Evolutionary conservation across 805 yeast species (phyloP).

Genomic region (Saturnispora sekii): DNA sequence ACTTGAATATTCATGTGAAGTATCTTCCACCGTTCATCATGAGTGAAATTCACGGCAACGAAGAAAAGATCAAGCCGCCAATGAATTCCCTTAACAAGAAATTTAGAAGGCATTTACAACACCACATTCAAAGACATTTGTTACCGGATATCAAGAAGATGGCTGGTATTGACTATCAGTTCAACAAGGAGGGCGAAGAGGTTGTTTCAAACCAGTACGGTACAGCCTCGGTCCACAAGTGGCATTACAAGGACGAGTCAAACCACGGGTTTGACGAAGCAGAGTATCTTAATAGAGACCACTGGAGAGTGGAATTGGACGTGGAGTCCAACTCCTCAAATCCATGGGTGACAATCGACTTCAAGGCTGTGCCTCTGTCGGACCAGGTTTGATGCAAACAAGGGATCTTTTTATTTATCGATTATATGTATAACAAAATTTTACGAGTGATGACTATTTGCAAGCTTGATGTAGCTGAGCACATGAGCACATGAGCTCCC

Average conservation of each 20-base stretch:
- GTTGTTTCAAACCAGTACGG: conserved; percentile 35
- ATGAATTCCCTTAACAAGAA: conserved; percentile 64
- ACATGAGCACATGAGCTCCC: neutral
- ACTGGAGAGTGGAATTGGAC: conserved; percentile 55
- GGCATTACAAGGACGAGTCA: conserved; percentile 54
- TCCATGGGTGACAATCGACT: conserved; percentile 60
- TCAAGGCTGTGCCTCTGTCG: conserved; percentile 18
- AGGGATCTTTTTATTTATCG: neutral
- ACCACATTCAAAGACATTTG: conserved; percentile 64
- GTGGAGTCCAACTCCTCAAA: conserved; percentile 58
- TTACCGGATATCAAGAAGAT: conserved; percentile 54
- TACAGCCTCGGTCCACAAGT: conserved; percentile 38
- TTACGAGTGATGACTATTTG: neutral
- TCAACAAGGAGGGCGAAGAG: conserved; percentile 38
- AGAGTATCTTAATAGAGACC: conserved; percentile 39
- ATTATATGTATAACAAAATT: neutral
- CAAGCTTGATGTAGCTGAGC: neutral
- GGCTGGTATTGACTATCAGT: conserved; percentile 40
- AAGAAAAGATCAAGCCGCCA: conserved; percentile 62
- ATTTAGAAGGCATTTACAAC: conserved; percentile 64
- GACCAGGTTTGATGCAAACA: neutral
- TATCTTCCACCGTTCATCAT: conserved; percentile 70
- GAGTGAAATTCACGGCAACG: conserved; percentile 56
- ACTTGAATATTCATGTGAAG: conserved; percentile 53
- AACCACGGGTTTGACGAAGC: conserved; percentile 44